These are phyloP conservation scores for Nothopassalora personata DNA, from an alignment of 2,329 filamentous ascomycete genomes.

Conservation along the genomic window DNA sequence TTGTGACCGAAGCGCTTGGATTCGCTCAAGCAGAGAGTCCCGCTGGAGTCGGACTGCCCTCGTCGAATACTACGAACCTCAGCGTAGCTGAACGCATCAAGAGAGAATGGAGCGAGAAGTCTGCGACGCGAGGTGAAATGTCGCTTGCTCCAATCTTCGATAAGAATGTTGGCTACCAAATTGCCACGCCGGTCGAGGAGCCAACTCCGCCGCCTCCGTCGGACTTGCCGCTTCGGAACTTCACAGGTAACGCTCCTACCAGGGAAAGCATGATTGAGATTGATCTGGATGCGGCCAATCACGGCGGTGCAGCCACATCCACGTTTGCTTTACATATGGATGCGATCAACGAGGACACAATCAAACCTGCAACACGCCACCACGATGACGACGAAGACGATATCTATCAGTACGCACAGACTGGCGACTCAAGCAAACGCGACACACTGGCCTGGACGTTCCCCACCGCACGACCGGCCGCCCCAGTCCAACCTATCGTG, in stretches of 20 bases:
- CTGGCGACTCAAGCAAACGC: slow-evolving; percentile 32
- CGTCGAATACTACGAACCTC: slow-evolving; percentile 16
- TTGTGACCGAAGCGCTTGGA: slow-evolving; percentile 18
- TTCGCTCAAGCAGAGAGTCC: slow-evolving; percentile 16
- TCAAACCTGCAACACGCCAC: slow-evolving; percentile 10
- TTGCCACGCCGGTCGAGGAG: slow-evolving; percentile 26
- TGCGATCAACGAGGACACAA: slow-evolving; percentile 19
- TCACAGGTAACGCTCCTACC: slow-evolving; percentile 37
- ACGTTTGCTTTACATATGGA: slow-evolving; percentile 41
- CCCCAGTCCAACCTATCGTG: no score
- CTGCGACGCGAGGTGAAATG: slow-evolving; percentile 52
- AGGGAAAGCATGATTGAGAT: slow-evolving; percentile 52
- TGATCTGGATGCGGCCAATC: slow-evolving; percentile 53
- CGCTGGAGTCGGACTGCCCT: slow-evolving; percentile 15
- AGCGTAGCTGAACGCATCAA: slow-evolving; percentile 34
- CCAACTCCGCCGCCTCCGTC: slow-evolving; percentile 31
- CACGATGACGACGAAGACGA: slow-evolving; percentile 35
- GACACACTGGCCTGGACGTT: slow-evolving; percentile 53
- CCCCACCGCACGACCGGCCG: slow-evolving; percentile 25
- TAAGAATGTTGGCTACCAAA: slow-evolving; percentile 50
- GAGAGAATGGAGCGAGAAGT: slow-evolving; percentile 52
- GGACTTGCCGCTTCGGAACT: slow-evolving; percentile 50
- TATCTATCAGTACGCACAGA: slow-evolving; percentile 29
- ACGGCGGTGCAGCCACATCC: slow-evolving; percentile 41
- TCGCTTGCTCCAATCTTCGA: slow-evolving; percentile 56